phyloP scores from a whole-genome alignment of 2,329 filamentous ascomycete species.

The Hymenotorrendiella dingleyae region DNA sequence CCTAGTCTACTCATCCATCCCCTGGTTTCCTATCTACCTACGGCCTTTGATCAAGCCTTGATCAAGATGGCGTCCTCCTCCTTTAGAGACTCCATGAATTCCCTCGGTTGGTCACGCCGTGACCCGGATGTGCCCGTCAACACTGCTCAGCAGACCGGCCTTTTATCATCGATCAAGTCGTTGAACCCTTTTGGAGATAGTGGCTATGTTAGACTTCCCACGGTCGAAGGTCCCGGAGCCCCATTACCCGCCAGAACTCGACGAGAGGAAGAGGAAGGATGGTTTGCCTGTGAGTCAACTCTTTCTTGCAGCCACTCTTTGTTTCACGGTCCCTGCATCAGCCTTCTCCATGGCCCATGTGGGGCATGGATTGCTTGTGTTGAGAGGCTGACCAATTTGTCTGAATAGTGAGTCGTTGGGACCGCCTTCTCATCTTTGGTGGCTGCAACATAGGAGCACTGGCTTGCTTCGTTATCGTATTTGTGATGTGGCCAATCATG shows the following conservation, averaged over 20 bases:
- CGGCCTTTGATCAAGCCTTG: background rate
- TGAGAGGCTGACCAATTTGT: constrained; percentile 30
- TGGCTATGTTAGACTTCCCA: constrained; percentile 87
- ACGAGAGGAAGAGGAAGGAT: constrained; percentile 91
- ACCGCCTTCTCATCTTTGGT: constrained; percentile 85
- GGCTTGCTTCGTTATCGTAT: constrained; percentile 89
- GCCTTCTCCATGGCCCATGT: constrained; percentile 23
- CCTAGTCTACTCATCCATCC: no score
- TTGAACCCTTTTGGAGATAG: constrained; percentile 81
- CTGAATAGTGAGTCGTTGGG: constrained; percentile 86
- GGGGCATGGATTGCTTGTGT: constrained; percentile 21
- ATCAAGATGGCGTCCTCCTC: constrained; percentile 71
- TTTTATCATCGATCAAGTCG: constrained; percentile 75
- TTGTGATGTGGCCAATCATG: constrained; percentile 81
- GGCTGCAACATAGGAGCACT: constrained; percentile 85
- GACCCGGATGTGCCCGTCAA: constrained; percentile 70
- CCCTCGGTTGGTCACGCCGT: constrained; percentile 87
- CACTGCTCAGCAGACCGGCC: constrained; percentile 63
- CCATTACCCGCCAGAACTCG: constrained; percentile 78
- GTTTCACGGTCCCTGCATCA: constrained; percentile 29
- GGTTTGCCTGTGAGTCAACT: constrained; percentile 80
- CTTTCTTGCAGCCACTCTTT: constrained; percentile 14
- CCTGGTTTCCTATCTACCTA: constrained; percentile 22
- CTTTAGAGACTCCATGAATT: constrained; percentile 92
- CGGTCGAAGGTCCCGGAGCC: constrained; percentile 73